These are phyloP conservation scores for Rhizopogon vesiculosus DNA, from an alignment of 768 basidiomycete genomes.

Conservation along the genomic window DNA sequence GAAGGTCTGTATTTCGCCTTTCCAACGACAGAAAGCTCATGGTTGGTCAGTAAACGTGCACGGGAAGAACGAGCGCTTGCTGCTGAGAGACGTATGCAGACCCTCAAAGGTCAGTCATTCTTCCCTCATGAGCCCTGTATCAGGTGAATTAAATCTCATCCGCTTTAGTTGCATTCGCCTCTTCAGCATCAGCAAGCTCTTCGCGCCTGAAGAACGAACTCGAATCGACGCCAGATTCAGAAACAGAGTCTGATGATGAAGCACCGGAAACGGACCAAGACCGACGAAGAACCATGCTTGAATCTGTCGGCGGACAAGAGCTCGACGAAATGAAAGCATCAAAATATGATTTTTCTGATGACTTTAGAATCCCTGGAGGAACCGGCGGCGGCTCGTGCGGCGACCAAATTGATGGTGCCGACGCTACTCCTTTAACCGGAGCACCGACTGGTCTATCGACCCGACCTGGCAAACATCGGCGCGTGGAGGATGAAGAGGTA, in stretches of 20 bases:
- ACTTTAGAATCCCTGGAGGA: conserved; percentile 40
- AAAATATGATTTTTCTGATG: conserved; percentile 43
- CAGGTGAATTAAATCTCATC: no score
- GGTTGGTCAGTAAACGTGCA: conserved; percentile 59
- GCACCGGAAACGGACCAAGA: conserved; percentile 40
- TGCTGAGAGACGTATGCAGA: conserved; percentile 56
- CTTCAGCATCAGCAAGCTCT: conserved; percentile 1
- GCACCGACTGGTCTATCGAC: background rate
- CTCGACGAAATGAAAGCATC: conserved; percentile 37
- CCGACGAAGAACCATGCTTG: conserved; percentile 48
- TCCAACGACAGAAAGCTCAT: background rate
- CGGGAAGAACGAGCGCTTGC: conserved; percentile 75
- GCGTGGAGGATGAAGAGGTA: conserved; percentile 16
- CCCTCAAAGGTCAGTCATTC: conserved; percentile 34
- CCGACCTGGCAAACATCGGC: conserved; percentile 16
- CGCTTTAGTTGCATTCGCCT: background rate
- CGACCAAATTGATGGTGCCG: background rate
- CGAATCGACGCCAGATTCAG: conserved; percentile 26
- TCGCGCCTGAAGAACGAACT: conserved; percentile 7
- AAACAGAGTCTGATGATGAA: conserved; percentile 35
- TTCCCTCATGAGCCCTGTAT: conserved; percentile 8
- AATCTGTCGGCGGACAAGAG: conserved; percentile 40
- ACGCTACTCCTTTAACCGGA: background rate
- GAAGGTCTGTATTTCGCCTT: conserved; percentile 39
- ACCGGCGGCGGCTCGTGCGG: conserved; percentile 1